Evolutionary conservation across 2,329 filamentous ascomycete genomes (phyloP), one percentile per base, ranked within the genome.

Genomic region (Meredithiella fracta): DNA sequence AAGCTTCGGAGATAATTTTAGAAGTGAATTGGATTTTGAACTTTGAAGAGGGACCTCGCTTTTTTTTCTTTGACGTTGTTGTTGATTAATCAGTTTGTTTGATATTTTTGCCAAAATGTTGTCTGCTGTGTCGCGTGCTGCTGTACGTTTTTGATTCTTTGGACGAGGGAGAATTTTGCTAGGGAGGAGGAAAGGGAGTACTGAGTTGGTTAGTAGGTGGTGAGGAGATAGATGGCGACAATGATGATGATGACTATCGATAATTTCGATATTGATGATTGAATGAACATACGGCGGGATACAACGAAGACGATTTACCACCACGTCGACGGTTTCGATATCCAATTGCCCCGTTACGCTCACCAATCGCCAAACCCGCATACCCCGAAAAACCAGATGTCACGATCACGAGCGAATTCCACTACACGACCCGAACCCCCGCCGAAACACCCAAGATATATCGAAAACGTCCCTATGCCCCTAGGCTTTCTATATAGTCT

Each of bases 41-140:
- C 11, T 34, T 34, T 34, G 29, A 34, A 11, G 11, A 11, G 29
- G 5, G 29, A 34, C 29, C 29, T 34, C n/a, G n/a, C n/a, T 44
- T 44, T 47, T 47, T 47, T 3, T 22, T 22, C 15, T 20, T 20
- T 49, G 9, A 9, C 22, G 17, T 23, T 26, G 20, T 20, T 49
- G 9, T 23, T 25, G 44, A 15, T 26, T 14, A 49, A 14, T 22
- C 22, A 14, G 11, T 49, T 22, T 49, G 20, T 26, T 26, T 25
- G 5, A 5, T n/a, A n/a, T n/a, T 49, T 49, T 20, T n/a, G 44
- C 22, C 44, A 49, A 49, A 25, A 59, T 59, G 57, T 42, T 59
- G 47, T 51, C 49, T 29, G 50, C 50, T 59, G 47, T 59, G 50
- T 59, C 57, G 44, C 54, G 57, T 34, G 57, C 47, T 37, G 57